Conservation (phyloP, 202 grass and related monocot species). For the Schoenoplectus tabernaemontani region DNA sequence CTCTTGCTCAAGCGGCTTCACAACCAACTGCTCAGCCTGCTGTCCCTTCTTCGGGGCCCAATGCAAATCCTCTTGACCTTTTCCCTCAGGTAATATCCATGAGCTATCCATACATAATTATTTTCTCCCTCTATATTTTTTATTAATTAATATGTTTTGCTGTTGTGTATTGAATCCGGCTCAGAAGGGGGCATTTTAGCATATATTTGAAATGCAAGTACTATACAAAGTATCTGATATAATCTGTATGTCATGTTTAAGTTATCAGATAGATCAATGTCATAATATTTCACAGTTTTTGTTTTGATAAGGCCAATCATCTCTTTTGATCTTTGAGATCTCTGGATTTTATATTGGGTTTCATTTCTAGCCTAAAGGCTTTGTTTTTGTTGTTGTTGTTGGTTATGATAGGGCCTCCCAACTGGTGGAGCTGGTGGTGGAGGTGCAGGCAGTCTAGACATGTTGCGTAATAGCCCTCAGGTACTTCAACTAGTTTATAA, state of each 20-base stretch:
- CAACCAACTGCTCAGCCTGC: slow-evolving; percentile 38
- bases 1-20: slow-evolving; percentile 31
- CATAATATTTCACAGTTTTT: slow-evolving; percentile 18
- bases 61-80: slow-evolving; percentile 86
- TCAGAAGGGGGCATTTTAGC: not conserved
- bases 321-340: too few relatives aligned
- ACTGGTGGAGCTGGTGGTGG: slow-evolving; percentile 32
- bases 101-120: not conserved
- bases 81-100: slow-evolving; percentile 63
- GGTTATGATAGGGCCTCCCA: slow-evolving; percentile 58
- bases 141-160: slow-evolving; percentile 10
- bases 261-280: not conserved
- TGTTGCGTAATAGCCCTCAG: slow-evolving; percentile 74
- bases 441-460: slow-evolving; percentile 59
- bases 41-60: slow-evolving; percentile 52
- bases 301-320: too few relatives aligned
- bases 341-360: too few relatives aligned
- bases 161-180: not conserved
- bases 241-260: slow-evolving; percentile 10
- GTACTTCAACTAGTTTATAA: slow-evolving; percentile 29
- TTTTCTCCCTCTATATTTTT: slow-evolving; percentile 1
- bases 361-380: too few relatives aligned
- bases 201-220: not conserved
- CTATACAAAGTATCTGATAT: not conserved
- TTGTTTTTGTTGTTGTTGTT: too few relatives aligned